Conservation (phyloP, 116 monocot species). For the Zostera marina region DNA sequence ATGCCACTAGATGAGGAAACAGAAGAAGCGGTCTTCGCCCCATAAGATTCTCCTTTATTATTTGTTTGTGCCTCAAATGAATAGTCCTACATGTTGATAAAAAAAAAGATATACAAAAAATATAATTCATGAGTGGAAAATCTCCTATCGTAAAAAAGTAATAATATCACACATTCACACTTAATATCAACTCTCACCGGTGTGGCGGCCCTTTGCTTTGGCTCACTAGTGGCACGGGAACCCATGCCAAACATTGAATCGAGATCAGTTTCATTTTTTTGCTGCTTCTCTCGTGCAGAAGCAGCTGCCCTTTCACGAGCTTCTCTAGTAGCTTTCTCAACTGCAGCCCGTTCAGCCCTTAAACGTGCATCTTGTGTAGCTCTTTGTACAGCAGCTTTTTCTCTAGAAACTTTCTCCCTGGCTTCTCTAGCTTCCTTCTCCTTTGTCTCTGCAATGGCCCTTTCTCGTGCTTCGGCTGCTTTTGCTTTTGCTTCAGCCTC, state of each 20-base stretch:
- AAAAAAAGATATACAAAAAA: not conserved
- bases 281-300: constrained; percentile 49
- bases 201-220: constrained; percentile 45
- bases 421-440: constrained; percentile 39
- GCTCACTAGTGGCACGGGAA: constrained; percentile 64
- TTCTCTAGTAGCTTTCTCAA: constrained; percentile 30
- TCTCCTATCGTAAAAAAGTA: not conserved
- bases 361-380: constrained; percentile 25
- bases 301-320: constrained; percentile 64
- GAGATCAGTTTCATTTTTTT: constrained; percentile 64
- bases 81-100: constrained; percentile 1
- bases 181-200: constrained; percentile 18
- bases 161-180: not conserved
- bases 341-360: constrained; percentile 18
- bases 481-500: constrained; percentile 40
- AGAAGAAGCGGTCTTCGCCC: constrained; percentile 14
- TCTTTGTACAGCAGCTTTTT: constrained; percentile 56
- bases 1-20: constrained; percentile 33
- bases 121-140: not conserved
- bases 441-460: constrained; percentile 37
- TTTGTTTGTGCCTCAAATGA: constrained; percentile 34
- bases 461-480: constrained; percentile 29
- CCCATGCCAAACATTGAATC: constrained; percentile 74
- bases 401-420: constrained; percentile 28
- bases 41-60: constrained; percentile 14